A percentile compares a stretch with the other conserved stretches of the same genome.
These are phyloP conservation scores for Phytopythium helicoides DNA, from an alignment of 352 stramenopile genomes.

Conservation along the genomic window DNA sequence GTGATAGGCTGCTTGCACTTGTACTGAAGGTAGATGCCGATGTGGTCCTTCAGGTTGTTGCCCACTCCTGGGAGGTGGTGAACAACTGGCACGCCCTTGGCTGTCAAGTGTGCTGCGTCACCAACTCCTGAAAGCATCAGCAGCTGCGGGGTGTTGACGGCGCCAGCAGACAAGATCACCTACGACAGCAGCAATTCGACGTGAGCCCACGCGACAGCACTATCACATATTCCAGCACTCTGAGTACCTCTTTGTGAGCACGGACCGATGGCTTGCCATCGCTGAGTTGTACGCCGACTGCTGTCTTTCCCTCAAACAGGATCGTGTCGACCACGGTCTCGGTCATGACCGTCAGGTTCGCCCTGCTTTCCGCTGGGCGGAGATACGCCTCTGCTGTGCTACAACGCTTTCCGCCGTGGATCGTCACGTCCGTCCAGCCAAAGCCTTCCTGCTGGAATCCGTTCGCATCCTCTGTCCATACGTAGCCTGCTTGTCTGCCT, in stretches of 20 bases:
- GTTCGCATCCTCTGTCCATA: constrained; percentile 89
- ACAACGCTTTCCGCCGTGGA: constrained; percentile 78
- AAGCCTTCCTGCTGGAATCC: constrained; percentile 88
- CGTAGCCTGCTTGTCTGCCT: constrained; percentile 80
- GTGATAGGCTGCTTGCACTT: constrained; percentile 85
- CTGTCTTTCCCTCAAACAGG: constrained; percentile 72
- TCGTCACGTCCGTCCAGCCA: constrained; percentile 87
- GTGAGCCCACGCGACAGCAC: not conserved
- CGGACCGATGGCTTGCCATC: constrained; percentile 59
- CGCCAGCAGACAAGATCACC: constrained; percentile 83
- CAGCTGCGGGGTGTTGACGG: constrained; percentile 87
- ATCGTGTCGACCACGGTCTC: constrained; percentile 81
- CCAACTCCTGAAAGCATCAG: constrained; percentile 89
- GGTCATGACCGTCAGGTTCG: constrained; percentile 71
- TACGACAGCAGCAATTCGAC: constrained; percentile 13
- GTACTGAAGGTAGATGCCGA: constrained; percentile 91
- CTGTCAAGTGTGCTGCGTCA: constrained; percentile 63
- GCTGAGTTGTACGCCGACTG: constrained; percentile 64
- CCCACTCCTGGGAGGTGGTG: constrained; percentile 77
- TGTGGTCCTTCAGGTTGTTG: constrained; percentile 87
- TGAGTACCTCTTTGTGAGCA: constrained; percentile 71
- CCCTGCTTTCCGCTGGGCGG: constrained; percentile 30
- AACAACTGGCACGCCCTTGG: constrained; percentile 70
- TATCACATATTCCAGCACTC: not conserved
- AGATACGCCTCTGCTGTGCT: constrained; percentile 76